Base-by-base conservation (phyloP, 352 stramenopile species). In the Globisporangium barbulae region DNA sequence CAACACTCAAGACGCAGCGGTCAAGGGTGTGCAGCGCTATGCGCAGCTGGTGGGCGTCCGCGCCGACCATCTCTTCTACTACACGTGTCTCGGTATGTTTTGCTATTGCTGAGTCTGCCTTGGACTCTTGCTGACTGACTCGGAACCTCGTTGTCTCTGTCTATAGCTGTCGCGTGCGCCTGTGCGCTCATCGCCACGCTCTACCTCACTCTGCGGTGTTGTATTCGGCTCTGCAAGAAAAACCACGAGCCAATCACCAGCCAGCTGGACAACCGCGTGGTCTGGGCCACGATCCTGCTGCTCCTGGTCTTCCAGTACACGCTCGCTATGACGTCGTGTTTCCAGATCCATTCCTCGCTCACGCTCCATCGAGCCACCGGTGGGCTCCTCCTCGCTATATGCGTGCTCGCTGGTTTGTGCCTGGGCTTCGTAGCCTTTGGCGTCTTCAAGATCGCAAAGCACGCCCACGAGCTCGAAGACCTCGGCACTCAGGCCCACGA, bases 11-110 rank as follows among this genome's bases (percentile, higher is more conserved):
- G 28, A 50, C n/a, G 2, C 37, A 21, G 17, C n/a, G 2, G 12
- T 72, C 57, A 63, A 48, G 12, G 72, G 72, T 2, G 72, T 85
- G 50, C 68, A 62, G 49, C 74, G 72, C n/a, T 85, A 83, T 48
- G 65, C 74, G 19, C 67, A 68, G 21, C 63, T 74, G 5, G 52
- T 81, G 7, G 77, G 75, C 7, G 72, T 81, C 37, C 59, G 72
- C 12, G 65, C 75, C 3, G 54, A 78, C 13, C 48, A 83, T 42
- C 64, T 87, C 15, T 85, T 87, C 53, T 81, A 78, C 63, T 85
- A 83, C 69, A 83, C 75, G 5, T 62, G 75, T 15, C 35, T 80
- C 2, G 64, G 68, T 74, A 39, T n/a, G 58, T 45, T 5, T 47
- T 3, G n/a, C 9, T 41, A 15, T 15, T 13, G 49, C 22, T 21